A percentile compares a stretch with the other conserved stretches of the same genome.
These are phyloP conservation scores for Cenococcum geophilum DNA, from an alignment of 495 filamentous ascomycete genomes.

Conservation along the genomic window DNA sequence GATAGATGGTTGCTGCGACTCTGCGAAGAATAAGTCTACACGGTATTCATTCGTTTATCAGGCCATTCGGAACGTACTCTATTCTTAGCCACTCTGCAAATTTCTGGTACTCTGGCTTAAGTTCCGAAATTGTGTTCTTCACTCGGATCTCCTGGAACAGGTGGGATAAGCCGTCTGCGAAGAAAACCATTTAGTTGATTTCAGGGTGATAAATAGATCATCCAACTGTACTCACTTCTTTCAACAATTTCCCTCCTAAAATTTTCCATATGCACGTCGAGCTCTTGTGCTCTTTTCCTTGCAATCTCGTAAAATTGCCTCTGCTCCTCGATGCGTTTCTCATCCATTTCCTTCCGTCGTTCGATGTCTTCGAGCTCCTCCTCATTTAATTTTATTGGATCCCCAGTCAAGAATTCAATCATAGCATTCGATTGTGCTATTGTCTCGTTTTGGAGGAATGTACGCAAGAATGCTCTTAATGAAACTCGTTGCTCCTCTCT, in stretches of 20 bases:
- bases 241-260: slow-evolving; percentile 71
- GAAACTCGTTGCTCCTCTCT: slow-evolving; percentile 90
- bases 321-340: slow-evolving; percentile 84
- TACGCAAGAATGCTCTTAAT: slow-evolving; percentile 80
- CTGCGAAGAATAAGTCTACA: not conserved
- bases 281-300: slow-evolving; percentile 75
- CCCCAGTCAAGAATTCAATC: slow-evolving; percentile 66
- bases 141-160: slow-evolving; percentile 87
- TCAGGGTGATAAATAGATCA: not conserved
- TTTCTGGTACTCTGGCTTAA: slow-evolving; percentile 92
- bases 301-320: slow-evolving; percentile 93
- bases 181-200: slow-evolving; percentile 9
- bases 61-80: slow-evolving; percentile 42
- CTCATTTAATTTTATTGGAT: slow-evolving; percentile 65
- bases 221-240: slow-evolving; percentile 52
- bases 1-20: slow-evolving; percentile 92
- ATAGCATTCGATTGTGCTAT: slow-evolving; percentile 76
- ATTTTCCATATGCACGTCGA: slow-evolving; percentile 96
- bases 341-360: slow-evolving; percentile 74
- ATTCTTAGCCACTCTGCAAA: slow-evolving; percentile 98
- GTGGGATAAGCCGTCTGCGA: slow-evolving; percentile 75
- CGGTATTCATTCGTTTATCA: no score
- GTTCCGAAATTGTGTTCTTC: slow-evolving; percentile 76
- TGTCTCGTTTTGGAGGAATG: slow-evolving; percentile 73
- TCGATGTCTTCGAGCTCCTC: slow-evolving; percentile 78